These are phyloP conservation scores for Bombardia bombarda DNA, from an alignment of 495 filamentous ascomycete genomes.

Conservation along the genomic window DNA sequence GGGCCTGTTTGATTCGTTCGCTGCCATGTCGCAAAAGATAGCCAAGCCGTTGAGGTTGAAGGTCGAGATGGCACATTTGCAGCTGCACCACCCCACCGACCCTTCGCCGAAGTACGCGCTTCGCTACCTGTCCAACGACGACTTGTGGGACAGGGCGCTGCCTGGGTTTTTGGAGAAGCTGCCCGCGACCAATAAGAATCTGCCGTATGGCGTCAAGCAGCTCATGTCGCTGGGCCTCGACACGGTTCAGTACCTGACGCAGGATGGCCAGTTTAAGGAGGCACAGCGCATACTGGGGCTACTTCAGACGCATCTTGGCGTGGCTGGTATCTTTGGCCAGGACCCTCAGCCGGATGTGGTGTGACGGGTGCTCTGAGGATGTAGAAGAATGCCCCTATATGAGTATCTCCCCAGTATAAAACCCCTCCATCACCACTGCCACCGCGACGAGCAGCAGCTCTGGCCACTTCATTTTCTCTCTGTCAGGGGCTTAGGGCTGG, in stretches of 20 bases:
- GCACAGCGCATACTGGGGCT: constrained; percentile 13
- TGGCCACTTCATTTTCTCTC: no score
- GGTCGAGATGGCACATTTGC: constrained; percentile 31
- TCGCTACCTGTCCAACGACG: constrained; percentile 12
- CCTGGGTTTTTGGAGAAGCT: no score
- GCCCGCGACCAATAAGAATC: no score
- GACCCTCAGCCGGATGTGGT: no score
- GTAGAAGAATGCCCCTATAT: no score
- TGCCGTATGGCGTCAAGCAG: neutral
- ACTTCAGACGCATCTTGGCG: no score
- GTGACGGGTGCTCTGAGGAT: no score
- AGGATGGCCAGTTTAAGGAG: constrained; percentile 6
- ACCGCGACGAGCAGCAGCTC: no score
- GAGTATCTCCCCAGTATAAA: no score
- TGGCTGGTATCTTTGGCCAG: no score
- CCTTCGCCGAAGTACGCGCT: constrained; percentile 30
- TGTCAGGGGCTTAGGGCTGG: no score
- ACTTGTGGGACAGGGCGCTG: constrained; percentile 3
- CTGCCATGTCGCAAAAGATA: constrained; percentile 18
- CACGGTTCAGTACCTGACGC: constrained; percentile 16
- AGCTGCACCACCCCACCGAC: constrained; percentile 31
- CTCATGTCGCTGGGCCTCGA: constrained; percentile 16
- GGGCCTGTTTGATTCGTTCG: constrained; percentile 32
- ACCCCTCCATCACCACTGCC: no score
- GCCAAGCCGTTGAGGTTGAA: constrained; percentile 6